These are phyloP conservation scores for Lachancea kluyveri DNA, from an alignment of 805 yeast species.

Conservation along the genomic window DNA sequence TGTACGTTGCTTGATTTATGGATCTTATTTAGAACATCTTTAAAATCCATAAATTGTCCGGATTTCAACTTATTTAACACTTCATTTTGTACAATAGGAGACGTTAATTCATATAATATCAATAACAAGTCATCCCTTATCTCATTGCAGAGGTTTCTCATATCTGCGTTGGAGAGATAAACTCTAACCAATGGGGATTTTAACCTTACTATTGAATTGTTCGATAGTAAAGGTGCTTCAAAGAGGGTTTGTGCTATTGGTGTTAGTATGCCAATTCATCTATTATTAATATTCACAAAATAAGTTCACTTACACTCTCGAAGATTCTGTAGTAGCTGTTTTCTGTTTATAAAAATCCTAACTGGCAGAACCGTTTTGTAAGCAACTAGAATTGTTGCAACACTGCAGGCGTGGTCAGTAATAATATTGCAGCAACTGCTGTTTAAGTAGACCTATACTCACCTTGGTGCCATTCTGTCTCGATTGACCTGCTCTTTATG, in stretches of 20 bases:
- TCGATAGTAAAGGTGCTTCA: conserved; percentile 30
- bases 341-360: conserved; percentile 26
- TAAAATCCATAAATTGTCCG: conserved; percentile 21
- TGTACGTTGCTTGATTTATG: not conserved
- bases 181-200: conserved; percentile 26
- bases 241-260: conserved; percentile 15
- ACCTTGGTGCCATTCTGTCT: no score
- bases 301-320: conserved; percentile 8
- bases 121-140: conserved; percentile 22
- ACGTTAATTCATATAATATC: conserved; percentile 25
- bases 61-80: conserved; percentile 21
- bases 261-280: conserved; percentile 2
- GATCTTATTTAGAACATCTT: conserved; percentile 7
- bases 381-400: conserved; percentile 21
- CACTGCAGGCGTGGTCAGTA: conserved; percentile 15
- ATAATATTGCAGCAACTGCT: no score
- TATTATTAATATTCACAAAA: conserved; percentile 1
- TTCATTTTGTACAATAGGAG: conserved; percentile 15
- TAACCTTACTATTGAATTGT: conserved; percentile 28
- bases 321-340: conserved; percentile 19
- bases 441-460: no score
- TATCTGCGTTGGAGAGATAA: conserved; percentile 27
- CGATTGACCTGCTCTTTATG: no score
- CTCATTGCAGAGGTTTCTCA: conserved; percentile 22
- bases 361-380: conserved; percentile 20